Evolutionary conservation across 2,329 filamentous ascomycete species (phyloP), one percentile per base, ranked within the genome.

Genomic region (Teratosphaeria destructans): DNA sequence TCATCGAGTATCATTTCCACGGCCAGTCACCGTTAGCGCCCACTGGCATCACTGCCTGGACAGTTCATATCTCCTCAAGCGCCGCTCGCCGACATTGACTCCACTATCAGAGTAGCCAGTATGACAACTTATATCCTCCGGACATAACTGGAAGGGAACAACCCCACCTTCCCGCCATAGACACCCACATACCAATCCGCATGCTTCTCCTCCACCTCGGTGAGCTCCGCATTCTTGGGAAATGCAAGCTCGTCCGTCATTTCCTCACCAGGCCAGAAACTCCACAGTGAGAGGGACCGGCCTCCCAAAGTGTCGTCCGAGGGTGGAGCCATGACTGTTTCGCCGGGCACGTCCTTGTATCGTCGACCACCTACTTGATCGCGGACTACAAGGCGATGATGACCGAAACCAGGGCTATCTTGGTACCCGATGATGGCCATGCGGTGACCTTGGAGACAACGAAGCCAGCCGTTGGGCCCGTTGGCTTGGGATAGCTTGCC

Each of bases 141-240:
- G 29, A 91, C 88, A 78, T 93, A 93, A 7, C 84, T 82, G 6
- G 86, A 85, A 4, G 92, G 92, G 70, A 96, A 95, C 64, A 96
- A 68, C 0, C 90, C 92, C 66, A 84, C 85, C 27, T 76, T 77
- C 0, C 90, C 91, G 75, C 90, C 91, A 77, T 95, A 96, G 32
- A 85, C 85, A 0, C 93, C 93, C 76, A 87, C 88, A 68, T 82
- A 91, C 92, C 92, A 97, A 72, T 96, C 91, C 19, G 87, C 89
- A 71, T 96, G 96, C 55, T 95, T 29, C 72, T 94, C 88, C 71
- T 93, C 87, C 43, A 88, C 84, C 76, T 97, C 93, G 6, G 81
- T 81, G 14, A 97, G 82, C 73, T 94, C 89, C 0, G 92, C 91
- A 10, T 88, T 86, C 56, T 85, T 85, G 0, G 93, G 93, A 66